Evolutionary conservation across 352 stramenopile genomes (phyloP).

Genomic region (Thraustochytrium sp.): DNA sequence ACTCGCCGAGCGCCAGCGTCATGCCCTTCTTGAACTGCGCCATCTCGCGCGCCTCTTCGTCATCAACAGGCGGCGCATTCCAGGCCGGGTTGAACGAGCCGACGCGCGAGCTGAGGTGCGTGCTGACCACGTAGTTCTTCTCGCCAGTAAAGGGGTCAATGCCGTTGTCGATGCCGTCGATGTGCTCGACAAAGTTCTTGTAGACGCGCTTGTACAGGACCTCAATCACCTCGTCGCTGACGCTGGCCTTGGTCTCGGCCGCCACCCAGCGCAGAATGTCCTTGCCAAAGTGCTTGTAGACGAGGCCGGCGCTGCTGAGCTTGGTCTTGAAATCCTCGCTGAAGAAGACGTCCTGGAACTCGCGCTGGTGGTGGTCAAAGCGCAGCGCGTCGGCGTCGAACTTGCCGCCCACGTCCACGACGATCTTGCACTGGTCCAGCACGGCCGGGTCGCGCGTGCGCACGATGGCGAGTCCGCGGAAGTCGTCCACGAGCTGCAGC

Average conservation of each 20-base stretch:
- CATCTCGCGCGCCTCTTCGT: constrained; percentile 67
- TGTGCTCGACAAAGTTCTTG: constrained; percentile 92
- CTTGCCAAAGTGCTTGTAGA: constrained; percentile 97
- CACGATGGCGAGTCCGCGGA: constrained; percentile 60
- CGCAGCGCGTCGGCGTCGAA: constrained; percentile 79
- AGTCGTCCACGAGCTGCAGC: constrained; percentile 86
- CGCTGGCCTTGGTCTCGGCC: constrained; percentile 48
- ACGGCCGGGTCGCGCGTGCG: constrained; percentile 80
- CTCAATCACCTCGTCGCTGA: constrained; percentile 52
- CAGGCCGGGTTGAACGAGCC: constrained; percentile 86
- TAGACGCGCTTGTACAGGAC: constrained; percentile 82
- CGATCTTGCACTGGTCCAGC: constrained; percentile 84
- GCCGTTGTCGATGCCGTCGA: constrained; percentile 98
- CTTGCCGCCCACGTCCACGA: constrained; percentile 92
- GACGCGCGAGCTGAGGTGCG: constrained; percentile 68
- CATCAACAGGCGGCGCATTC: constrained; percentile 78
- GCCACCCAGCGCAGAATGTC: constrained; percentile 75
- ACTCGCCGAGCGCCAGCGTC: constrained; percentile 87
- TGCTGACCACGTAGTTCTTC: constrained; percentile 62
- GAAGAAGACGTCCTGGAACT: constrained; percentile 56
- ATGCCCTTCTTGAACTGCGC: constrained; percentile 86
- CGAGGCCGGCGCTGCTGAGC: constrained; percentile 87
- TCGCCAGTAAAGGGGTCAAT: constrained; percentile 65
- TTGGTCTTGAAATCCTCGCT: constrained; percentile 73
- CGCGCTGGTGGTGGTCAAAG: constrained; percentile 97